Evolutionary conservation across 1,284 basidiomycete species (phyloP).

Genomic region (Porogramme epimiltina): DNA sequence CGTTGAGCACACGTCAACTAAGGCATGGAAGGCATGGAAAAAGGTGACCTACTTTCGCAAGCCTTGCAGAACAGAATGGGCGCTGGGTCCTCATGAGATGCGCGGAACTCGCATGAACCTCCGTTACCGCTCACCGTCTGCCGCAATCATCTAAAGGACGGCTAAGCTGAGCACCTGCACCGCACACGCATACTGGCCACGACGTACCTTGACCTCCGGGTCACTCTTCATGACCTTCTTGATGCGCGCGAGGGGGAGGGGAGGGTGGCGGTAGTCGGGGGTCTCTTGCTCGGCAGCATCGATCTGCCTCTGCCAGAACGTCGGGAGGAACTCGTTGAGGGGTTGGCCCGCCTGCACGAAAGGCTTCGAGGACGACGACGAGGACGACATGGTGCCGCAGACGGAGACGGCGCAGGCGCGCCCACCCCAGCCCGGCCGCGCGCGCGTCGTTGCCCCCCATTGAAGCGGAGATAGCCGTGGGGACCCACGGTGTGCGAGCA

Average conservation of each 20-base stretch:
- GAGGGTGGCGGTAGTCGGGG: conserved; percentile 83
- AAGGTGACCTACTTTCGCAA: conserved; percentile 79
- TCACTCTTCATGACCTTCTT: conserved; percentile 99
- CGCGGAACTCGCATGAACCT: not conserved
- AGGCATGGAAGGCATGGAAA: conserved; percentile 2
- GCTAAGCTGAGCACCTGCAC: not conserved
- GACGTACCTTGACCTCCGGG: conserved; percentile 87
- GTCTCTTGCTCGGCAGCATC: conserved; percentile 80
- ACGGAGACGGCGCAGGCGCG: no score
- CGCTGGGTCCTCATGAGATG: conserved; percentile 46
- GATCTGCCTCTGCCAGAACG: conserved; percentile 85
- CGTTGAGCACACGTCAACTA: no score
- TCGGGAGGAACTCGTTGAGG: conserved; percentile 73
- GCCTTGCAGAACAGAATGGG: conserved; percentile 95
- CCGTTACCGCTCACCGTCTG: conserved; percentile 73
- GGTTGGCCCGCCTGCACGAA: conserved; percentile 75
- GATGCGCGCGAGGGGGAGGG: conserved; percentile 87
- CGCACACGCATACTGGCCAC: not conserved
- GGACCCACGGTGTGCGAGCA: no score
- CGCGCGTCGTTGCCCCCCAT: not conserved
- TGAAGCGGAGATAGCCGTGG: not conserved
- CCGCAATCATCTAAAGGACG: conserved; percentile 86
- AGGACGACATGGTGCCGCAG: conserved; percentile 21
- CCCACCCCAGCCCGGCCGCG: no score
- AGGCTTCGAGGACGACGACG: conserved; percentile 35